Evolutionary conservation across 495 filamentous ascomycete genomes (phyloP).

Genomic region (Tuber brumale): DNA sequence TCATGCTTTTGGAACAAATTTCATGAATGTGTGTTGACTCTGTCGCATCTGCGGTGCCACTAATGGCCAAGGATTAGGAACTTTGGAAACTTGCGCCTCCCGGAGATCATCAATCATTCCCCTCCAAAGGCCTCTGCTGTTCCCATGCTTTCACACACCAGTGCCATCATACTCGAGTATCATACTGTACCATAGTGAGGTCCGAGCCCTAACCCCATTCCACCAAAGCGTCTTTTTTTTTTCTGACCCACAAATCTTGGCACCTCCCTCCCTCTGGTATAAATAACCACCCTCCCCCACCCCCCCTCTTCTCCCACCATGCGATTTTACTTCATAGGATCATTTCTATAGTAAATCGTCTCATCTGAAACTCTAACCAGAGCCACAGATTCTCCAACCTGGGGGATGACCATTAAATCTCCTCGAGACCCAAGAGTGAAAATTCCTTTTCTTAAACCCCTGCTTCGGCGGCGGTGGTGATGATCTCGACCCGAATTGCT

Average conservation of each 20-base stretch:
- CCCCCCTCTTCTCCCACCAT: slow-evolving; percentile 23
- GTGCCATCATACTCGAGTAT: background rate
- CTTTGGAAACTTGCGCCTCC: too few relatives aligned
- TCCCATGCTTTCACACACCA: background rate
- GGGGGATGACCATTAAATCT: slow-evolving; percentile 54
- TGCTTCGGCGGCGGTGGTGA: slow-evolving; percentile 55
- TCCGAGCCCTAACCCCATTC: background rate
- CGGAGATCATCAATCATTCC: too few relatives aligned
- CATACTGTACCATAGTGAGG: too few relatives aligned
- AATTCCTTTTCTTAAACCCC: slow-evolving; percentile 36
- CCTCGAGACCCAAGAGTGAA: slow-evolving; percentile 57
- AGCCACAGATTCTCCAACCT: slow-evolving; percentile 54
- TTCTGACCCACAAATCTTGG: background rate
- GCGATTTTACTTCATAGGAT: slow-evolving; percentile 63
- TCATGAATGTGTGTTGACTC: too few relatives aligned
- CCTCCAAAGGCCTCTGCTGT: too few relatives aligned
- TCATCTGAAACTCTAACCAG: slow-evolving; percentile 67
- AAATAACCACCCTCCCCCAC: slow-evolving; percentile 8
- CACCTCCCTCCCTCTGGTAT: slow-evolving; percentile 1
- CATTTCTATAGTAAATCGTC: slow-evolving; percentile 81
- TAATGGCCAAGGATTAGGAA: too few relatives aligned
- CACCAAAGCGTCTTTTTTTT: background rate
- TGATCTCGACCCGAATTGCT: slow-evolving; percentile 54
- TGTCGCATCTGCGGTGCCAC: too few relatives aligned
- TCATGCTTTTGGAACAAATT: too few relatives aligned